Percentiles rank a stretch among this genome's conserved stretches.
Evolutionary conservation across 129 eudicot species (phyloP).

Genomic region (Tagetes erecta): DNA sequence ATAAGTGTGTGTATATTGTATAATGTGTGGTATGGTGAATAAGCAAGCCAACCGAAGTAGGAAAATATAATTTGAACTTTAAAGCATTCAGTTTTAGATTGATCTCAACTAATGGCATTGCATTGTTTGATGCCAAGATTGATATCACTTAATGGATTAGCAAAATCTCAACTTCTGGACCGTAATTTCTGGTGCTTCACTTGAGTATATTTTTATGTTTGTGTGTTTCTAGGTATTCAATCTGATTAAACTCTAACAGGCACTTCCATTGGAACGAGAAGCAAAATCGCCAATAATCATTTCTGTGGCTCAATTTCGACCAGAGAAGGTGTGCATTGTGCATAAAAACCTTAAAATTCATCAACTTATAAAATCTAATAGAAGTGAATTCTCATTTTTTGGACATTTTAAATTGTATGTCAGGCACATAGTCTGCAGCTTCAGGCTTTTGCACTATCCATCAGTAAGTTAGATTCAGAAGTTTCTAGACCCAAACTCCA

Average conservation of each 20-base stretch:
- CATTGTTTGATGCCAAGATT: not conserved
- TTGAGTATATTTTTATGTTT: slow-evolving; percentile 12
- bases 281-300: slow-evolving; percentile 50
- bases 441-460: slow-evolving; percentile 80
- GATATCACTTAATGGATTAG: too few relatives aligned
- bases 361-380: slow-evolving; percentile 34
- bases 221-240: slow-evolving; percentile 22
- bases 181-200: slow-evolving; percentile 1
- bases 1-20: not conserved
- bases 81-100: too few relatives aligned
- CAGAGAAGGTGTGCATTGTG: slow-evolving; percentile 84
- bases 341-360: slow-evolving; percentile 12
- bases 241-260: slow-evolving; percentile 49
- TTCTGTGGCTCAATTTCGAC: slow-evolving; percentile 98
- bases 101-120: too few relatives aligned
- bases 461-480: slow-evolving; percentile 49
- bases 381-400: not conserved
- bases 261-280: slow-evolving; percentile 78
- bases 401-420: slow-evolving; percentile 9
- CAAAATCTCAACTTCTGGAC: not conserved
- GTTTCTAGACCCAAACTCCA: slow-evolving; percentile 78
- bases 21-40: not conserved
- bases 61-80: too few relatives aligned
- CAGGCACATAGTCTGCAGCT: slow-evolving; percentile 90
- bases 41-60: too few relatives aligned